Evolutionary conservation across 768 basidiomycete genomes (phyloP).

Genomic region (Tylopilus vinaceipallidus): DNA sequence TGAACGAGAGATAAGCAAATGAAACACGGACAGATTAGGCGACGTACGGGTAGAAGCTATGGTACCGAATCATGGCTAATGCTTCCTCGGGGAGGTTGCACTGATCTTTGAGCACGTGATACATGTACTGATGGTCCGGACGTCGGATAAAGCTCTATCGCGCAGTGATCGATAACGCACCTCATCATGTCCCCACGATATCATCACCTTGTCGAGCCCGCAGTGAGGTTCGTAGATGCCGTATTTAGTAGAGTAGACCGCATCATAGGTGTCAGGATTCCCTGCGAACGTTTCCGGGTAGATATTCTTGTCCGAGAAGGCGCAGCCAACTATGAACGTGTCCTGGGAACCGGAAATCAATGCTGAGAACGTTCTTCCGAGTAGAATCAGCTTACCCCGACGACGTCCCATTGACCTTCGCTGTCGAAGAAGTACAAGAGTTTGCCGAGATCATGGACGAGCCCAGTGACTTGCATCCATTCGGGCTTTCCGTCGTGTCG

Average conservation of each 20-base stretch:
- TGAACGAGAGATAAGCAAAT: not conserved
- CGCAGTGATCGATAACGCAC: constrained; percentile 38
- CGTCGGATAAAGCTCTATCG: constrained; percentile 3
- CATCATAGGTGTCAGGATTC: constrained; percentile 68
- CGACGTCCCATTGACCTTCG: constrained; percentile 93
- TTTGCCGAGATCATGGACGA: constrained; percentile 90
- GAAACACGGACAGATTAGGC: not conserved
- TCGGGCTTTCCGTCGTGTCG: constrained; percentile 83
- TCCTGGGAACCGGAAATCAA: constrained; percentile 39
- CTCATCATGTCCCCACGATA: constrained; percentile 92
- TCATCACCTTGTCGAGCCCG: constrained; percentile 83
- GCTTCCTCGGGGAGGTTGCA: constrained; percentile 77
- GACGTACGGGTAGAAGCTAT: constrained; percentile 85
- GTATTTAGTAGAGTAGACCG: constrained; percentile 64
- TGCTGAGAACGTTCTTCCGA: not conserved
- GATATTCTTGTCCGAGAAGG: constrained; percentile 80
- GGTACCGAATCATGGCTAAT: constrained; percentile 90
- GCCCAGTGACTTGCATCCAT: constrained; percentile 89
- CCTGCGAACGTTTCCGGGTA: constrained; percentile 74
- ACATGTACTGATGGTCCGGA: constrained; percentile 59
- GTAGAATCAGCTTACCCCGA: constrained; percentile 55
- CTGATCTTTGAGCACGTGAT: constrained; percentile 81
- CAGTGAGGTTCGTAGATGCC: constrained; percentile 80
- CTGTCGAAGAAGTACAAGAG: constrained; percentile 81
- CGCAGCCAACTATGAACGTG: constrained; percentile 82